Evolutionary conservation across 495 filamentous ascomycete genomes (phyloP), one percentile per base, ranked within the genome.

Genomic region (Jackrogersella minutella): DNA sequence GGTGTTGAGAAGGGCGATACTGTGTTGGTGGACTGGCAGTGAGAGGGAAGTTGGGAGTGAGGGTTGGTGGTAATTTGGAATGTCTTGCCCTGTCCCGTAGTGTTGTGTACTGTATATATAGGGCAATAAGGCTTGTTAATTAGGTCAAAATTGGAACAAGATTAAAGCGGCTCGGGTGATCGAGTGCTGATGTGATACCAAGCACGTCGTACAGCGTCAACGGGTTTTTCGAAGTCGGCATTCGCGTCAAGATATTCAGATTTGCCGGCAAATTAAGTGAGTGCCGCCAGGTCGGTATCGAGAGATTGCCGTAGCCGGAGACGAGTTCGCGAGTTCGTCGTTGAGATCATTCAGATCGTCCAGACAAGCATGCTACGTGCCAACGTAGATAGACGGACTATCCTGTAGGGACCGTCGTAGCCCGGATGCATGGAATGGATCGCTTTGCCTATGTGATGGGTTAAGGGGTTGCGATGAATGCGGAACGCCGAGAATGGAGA

Each of bases 1-100:
- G 40, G 53, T n/a, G 28, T 80, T 6, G 65, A 77, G 31, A 72
- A 74, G 19, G 75, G 75, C 2, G 77, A 79, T 46, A 79, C 77
- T 0, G 62, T 73, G 6, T 52, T 80, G 30, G 58, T 49, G n/a
- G 57, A 70, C 36, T 80, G 77, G 77, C 43, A 64, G n/a, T 79
- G 66, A 74, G 11, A 30, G n/a, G n/a, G n/a, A n/a, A n/a, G 3
- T 7, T 30, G 26, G 7, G 26, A 3, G 26, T 46, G 16, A 37
- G 26, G 34, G 16, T 41, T 62, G 47, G 37, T 33, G 9, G 22
- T 61, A 22, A 43, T 46, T 43, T 58, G 36, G 16, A 53, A 53
- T 40, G 5, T 5, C 34, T 22, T 10, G 31, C 31, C 41, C 2
- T 16, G 10, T 49, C n/a, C 30, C 31, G 19, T 11, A 21, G 14